Base-by-base conservation (phyloP, 306 rosid species). In the Prunus armeniaca region DNA sequence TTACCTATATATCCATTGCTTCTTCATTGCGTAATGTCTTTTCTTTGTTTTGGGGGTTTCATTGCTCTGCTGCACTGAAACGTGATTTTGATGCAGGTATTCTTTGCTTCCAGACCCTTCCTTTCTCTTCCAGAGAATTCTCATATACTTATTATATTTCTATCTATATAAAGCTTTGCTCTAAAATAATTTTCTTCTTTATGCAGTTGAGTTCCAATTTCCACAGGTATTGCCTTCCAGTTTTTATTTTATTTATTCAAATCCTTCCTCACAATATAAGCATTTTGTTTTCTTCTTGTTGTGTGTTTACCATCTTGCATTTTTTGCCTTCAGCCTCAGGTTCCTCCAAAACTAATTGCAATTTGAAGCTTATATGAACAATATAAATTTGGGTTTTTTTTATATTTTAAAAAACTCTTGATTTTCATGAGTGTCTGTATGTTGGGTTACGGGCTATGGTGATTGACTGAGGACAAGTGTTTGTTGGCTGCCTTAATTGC, bases 81-180 rank as follows among this genome's bases (percentile, higher is more conserved):
- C n/a, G 62, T 15, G 67, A 14, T 78, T 78, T 58, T 62, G 47
- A 12, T 25, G 50, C 63, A 19, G 67, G 49, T 79, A 85, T 87
- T 87, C 85, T 51, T 89, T 82, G 51, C 90, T 87, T 87, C 83
- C 46, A 27, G 22, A 46, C 50, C 17, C 72, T 79, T 69, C 83
- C 73, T 70, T 60, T 65, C 2, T 62, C 70, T 17, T 22, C 28
- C 9, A 38, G 9, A 38, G 43, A 38, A 38, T 6, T 38, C 43
- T 38, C 71, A 9, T 19, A 18, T 13, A 27, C 57, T 0, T 52
- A 18, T 18, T 18, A 52, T 2, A 2, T 22, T 34, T 32, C 38
- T 20, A 2, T 12, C 0, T 56, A 2, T 41, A 20, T 10, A 41
- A 24, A 50, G 64, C 85, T 78, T 82, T 76, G 50, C 46, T 66